Evolutionary conservation across 164 flowering plant genomes (phyloP).

Genomic region (Dillenia turbinata): DNA sequence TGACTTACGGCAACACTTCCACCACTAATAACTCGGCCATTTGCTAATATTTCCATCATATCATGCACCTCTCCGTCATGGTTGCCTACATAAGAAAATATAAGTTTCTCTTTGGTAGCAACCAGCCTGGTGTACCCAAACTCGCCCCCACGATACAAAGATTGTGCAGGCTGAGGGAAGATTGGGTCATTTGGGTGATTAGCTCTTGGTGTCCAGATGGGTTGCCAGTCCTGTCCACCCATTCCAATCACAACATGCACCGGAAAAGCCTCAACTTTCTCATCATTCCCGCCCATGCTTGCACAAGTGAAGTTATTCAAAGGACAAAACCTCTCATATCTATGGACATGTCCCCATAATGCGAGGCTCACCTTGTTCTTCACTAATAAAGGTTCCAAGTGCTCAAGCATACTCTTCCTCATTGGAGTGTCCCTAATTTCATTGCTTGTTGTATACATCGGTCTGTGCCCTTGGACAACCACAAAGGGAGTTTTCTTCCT

Average conservation of each 20-base stretch:
- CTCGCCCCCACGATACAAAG: slow-evolving; percentile 81
- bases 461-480: slow-evolving; percentile 95
- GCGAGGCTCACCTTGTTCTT: slow-evolving; percentile 78
- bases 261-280: slow-evolving; percentile 34
- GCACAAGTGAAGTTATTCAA: slow-evolving; percentile 83
- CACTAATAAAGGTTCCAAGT: slow-evolving; percentile 79
- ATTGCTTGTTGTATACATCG: slow-evolving; percentile 94
- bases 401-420: slow-evolving; percentile 54
- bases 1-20: neutral
- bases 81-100: slow-evolving; percentile 74
- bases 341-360: slow-evolving; percentile 96
- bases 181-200: slow-evolving; percentile 65
- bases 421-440: slow-evolving; percentile 55
- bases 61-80: slow-evolving; percentile 95
- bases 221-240: slow-evolving; percentile 98
- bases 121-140: slow-evolving; percentile 84
- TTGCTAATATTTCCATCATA: slow-evolving; percentile 60
- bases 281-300: slow-evolving; percentile 19
- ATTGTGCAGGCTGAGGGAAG: slow-evolving; percentile 72
- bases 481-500: slow-evolving; percentile 77
- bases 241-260: slow-evolving; percentile 95
- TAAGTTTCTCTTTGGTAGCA: slow-evolving; percentile 75
- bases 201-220: slow-evolving; percentile 75
- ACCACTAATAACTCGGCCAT: slow-evolving; percentile 46
- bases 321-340: slow-evolving; percentile 95